These are phyloP conservation scores for Zymoseptoria tritici DNA, from an alignment of 2,329 filamentous ascomycete genomes.

Conservation along the genomic window DNA sequence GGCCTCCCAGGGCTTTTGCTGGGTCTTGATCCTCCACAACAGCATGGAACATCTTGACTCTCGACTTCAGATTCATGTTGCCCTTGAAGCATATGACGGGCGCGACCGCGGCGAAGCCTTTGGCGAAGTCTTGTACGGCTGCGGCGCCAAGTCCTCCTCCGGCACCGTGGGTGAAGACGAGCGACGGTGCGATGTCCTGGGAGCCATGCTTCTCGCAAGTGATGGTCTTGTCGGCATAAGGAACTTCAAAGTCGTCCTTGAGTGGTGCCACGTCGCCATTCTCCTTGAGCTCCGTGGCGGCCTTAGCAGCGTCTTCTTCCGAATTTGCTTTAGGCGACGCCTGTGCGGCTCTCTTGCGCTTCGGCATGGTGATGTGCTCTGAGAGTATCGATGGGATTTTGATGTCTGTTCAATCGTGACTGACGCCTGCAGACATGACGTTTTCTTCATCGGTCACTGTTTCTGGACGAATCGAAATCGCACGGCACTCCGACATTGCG, in stretches of 20 bases:
- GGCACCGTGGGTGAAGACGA: slow-evolving; percentile 42
- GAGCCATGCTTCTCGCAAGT: slow-evolving; percentile 9
- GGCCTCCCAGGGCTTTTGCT: slow-evolving; percentile 31
- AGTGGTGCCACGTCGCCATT: neutral
- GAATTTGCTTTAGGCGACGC: neutral
- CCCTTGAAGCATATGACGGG: slow-evolving; percentile 35
- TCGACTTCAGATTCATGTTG: slow-evolving; percentile 34
- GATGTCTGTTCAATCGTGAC: neutral
- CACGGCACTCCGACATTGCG: neutral
- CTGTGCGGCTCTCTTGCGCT: neutral
- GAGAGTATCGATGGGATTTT: neutral
- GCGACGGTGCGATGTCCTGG: neutral
- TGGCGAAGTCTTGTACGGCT: slow-evolving; percentile 34
- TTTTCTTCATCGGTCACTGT: neutral
- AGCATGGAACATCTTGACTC: slow-evolving; percentile 33
- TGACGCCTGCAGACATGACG: neutral
- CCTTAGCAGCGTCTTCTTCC: neutral
- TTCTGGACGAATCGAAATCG: neutral
- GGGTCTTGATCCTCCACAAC: slow-evolving; percentile 25
- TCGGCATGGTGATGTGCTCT: neutral
- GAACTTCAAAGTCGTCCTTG: neutral
- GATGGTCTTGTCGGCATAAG: slow-evolving; percentile 12
- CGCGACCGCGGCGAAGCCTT: slow-evolving; percentile 26
- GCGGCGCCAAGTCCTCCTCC: slow-evolving; percentile 35
- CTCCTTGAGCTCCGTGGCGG: neutral